A percentile compares a stretch with the other conserved stretches of the same genome.
These are phyloP conservation scores for Schizonepeta tenuifolia DNA, from an alignment of 257 asterid species.

Conservation along the genomic window DNA sequence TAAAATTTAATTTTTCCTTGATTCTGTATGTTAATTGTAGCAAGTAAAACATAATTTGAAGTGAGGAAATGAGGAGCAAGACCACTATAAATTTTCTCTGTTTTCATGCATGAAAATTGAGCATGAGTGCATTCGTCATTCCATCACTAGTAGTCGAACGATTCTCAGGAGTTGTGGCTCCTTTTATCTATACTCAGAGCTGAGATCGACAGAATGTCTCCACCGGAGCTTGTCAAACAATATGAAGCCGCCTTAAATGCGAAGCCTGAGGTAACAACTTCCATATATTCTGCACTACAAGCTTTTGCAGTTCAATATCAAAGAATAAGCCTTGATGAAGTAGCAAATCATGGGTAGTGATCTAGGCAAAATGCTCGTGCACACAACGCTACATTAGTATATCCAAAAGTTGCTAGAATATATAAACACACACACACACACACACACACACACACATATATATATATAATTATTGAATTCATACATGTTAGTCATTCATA, in stretches of 20 bases:
- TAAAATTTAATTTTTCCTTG: no score
- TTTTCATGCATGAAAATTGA: not conserved
- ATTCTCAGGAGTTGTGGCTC: constrained; percentile 65
- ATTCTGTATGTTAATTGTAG: not conserved
- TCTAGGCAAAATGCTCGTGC: no score
- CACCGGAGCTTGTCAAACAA: constrained; percentile 57
- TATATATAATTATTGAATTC: no score
- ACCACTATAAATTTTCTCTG: not conserved
- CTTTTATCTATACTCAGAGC: constrained; percentile 66
- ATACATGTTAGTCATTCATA: no score
- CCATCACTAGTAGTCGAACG: not conserved
- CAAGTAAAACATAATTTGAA: not conserved
- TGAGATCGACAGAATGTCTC: constrained; percentile 50
- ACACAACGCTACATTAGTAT: no score
- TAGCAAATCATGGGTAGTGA: no score
- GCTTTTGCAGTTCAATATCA: not conserved
- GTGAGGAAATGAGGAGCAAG: no score
- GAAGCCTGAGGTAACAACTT: constrained; percentile 53
- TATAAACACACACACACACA: no score
- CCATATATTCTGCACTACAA: not conserved
- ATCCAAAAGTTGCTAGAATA: no score
- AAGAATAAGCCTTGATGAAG: not conserved
- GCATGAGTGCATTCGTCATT: not conserved
- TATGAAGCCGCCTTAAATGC: constrained; percentile 48
- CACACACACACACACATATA: no score